phyloP scores from a whole-genome alignment of 2,329 filamentous ascomycete species.

The Parastagonospora nodorum region DNA sequence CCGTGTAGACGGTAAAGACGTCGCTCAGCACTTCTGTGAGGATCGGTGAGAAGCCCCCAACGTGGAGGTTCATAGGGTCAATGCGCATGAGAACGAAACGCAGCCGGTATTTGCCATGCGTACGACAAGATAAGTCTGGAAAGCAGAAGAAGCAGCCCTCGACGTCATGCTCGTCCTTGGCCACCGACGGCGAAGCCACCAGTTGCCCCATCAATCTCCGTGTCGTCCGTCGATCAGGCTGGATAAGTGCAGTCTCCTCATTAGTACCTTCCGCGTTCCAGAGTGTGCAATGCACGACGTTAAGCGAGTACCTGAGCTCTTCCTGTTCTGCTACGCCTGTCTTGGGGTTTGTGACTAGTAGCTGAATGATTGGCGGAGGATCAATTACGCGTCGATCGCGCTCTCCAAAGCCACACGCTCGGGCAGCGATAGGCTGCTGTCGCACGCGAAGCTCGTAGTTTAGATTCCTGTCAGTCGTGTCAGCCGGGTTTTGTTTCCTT shows the following conservation, averaged over 20 bases:
- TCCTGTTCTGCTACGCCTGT: constrained; percentile 56
- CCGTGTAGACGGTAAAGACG: constrained; percentile 79
- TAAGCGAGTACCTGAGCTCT: constrained; percentile 68
- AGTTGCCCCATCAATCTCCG: constrained; percentile 79
- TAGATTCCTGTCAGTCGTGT: constrained; percentile 37
- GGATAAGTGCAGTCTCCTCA: constrained; percentile 71
- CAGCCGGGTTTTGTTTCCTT: constrained; percentile 24
- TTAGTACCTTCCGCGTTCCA: constrained; percentile 70
- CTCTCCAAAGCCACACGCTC: constrained; percentile 83
- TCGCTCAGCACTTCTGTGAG: constrained; percentile 66
- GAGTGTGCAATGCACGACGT: constrained; percentile 77
- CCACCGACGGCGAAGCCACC: constrained; percentile 77
- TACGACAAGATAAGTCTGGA: constrained; percentile 79
- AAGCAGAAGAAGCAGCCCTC: constrained; percentile 88
- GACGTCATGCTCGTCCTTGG: constrained; percentile 71
- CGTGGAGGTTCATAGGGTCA: constrained; percentile 63
- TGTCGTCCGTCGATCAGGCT: constrained; percentile 73
- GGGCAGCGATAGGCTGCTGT: constrained; percentile 77
- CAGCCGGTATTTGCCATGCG: constrained; percentile 75
- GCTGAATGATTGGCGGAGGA: constrained; percentile 80
- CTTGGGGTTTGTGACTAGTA: constrained; percentile 66
- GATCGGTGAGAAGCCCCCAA: constrained; percentile 56
- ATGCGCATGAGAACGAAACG: constrained; percentile 76
- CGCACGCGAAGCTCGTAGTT: constrained; percentile 65
- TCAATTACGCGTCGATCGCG: constrained; percentile 81